Base-by-base conservation (phyloP, 106 monocot genomes). In the Acorus calamus region DNA sequence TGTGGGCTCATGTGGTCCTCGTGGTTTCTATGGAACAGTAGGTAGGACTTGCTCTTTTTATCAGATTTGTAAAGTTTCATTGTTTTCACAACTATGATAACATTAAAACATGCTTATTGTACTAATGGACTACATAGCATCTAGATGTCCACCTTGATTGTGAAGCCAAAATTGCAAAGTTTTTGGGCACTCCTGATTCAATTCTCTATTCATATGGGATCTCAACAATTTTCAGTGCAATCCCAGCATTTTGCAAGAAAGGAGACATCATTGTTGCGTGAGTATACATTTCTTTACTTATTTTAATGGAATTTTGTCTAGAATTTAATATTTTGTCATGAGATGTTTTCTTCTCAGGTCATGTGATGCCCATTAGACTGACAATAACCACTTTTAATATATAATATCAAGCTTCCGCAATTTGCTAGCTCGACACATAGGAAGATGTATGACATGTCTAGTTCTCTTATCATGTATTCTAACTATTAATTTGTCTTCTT, bases 231-330 rank as follows among this genome's bases (percentile, higher is more conserved):
- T n/a, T 98, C 71, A 98, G 96, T 77, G 96, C 92, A 13, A 98
- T 98, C 80, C 96, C 96, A 68, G 91, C 91, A 66, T 98, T 98
- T 66, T 88, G 87, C 60, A 98, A 98, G 73, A 98, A 98, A 81
- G 91, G 96, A 68, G 96, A 98, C 66, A 89, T 98, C 28, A 85
- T 98, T 73, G 85, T 98, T 7, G 88, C 85, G 96, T 96, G 75
- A 90, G 91, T 85, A 71, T 46, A 28, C 28, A 28, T 28, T 28
- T 28, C 28, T 28, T 28, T 28, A 28, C 28, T 28, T 28, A 28
- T 28, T 28, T 28, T 28, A 1, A 28, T 28, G 28, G 28, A 28
- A 28, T 28, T 28, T 28, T 28, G 28, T 28, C 28, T 28, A 28
- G 28, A 28, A 28, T 28, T 28, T 28, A 28, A 28, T 28, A 28